Percentiles rank a stretch among this genome's conserved stretches.
phyloP scores from a whole-genome alignment of 257 asterid species.

The Nicotiana paniculata region DNA sequence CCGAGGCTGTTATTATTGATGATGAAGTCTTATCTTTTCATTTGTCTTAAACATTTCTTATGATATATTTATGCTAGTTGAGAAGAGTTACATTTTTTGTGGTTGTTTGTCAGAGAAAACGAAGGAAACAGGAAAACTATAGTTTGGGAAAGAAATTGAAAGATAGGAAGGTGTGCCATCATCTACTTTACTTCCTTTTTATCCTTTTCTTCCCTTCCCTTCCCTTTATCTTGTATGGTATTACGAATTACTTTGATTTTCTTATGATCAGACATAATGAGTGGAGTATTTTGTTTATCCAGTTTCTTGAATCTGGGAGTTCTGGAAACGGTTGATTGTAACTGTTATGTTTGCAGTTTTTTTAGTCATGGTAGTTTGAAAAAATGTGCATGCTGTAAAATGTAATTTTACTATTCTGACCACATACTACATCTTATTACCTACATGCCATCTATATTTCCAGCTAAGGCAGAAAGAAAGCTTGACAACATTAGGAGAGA shows the following conservation, averaged over 20 bases:
- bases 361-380: background rate
- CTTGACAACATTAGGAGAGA: background rate
- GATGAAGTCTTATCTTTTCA: conserved; percentile 9
- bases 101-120: conserved; percentile 57
- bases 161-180: conserved; percentile 57
- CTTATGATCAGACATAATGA: background rate
- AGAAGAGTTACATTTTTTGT: conserved; percentile 15
- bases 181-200: background rate
- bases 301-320: background rate
- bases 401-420: background rate
- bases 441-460: background rate
- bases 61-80: background rate
- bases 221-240: background rate
- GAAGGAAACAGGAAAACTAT: conserved; percentile 73
- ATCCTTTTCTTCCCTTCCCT: background rate
- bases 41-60: conserved; percentile 11
- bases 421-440: background rate
- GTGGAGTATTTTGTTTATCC: background rate
- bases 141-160: conserved; percentile 50
- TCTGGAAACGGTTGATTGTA: background rate
- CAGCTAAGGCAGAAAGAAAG: background rate
- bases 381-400: background rate
- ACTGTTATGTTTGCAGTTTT: background rate
- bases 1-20: conserved; percentile 13
- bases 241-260: background rate